A percentile compares a stretch with the other conserved stretches of the same genome.
phyloP scores from a whole-genome alignment of 2,329 filamentous ascomycete species.

The Arachnomyces sp. region DNA sequence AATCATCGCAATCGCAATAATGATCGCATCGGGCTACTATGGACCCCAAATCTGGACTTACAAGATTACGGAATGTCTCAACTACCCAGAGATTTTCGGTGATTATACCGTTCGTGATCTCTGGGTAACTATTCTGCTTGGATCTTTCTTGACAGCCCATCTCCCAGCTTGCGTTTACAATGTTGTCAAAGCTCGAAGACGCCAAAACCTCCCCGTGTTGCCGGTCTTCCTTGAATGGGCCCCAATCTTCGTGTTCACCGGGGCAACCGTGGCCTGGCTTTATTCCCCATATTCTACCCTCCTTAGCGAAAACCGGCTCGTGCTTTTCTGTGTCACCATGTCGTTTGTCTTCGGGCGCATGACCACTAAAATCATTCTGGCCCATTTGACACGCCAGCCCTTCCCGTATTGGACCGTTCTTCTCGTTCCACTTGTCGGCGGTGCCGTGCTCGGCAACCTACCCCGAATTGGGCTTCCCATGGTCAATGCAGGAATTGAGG shows the following conservation, averaged over 20 bases:
- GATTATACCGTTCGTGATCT: conserved; percentile 73
- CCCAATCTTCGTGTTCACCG: conserved; percentile 75
- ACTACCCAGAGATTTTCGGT: conserved; percentile 57
- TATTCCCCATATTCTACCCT: conserved; percentile 82
- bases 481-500: conserved; percentile 59
- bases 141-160: conserved; percentile 62
- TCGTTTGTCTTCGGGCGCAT: conserved; percentile 96
- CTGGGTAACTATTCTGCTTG: conserved; percentile 68
- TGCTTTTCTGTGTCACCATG: conserved; percentile 87
- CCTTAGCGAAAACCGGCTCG: conserved; percentile 74
- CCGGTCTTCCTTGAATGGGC: conserved; percentile 92
- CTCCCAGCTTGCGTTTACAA: conserved; percentile 85
- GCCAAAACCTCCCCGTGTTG: conserved; percentile 63
- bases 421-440: conserved; percentile 76
- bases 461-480: conserved; percentile 65
- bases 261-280: conserved; percentile 72
- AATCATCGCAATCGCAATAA: conserved; percentile 77
- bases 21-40: conserved; percentile 79
- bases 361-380: conserved; percentile 98
- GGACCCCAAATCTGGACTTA: conserved; percentile 82
- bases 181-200: conserved; percentile 67
- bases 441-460: conserved; percentile 74
- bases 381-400: conserved; percentile 83
- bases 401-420: conserved; percentile 97
- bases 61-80: conserved; percentile 63